These are phyloP conservation scores for Grifola frondosa DNA, from an alignment of 1,284 basidiomycete species.

Conservation along the genomic window DNA sequence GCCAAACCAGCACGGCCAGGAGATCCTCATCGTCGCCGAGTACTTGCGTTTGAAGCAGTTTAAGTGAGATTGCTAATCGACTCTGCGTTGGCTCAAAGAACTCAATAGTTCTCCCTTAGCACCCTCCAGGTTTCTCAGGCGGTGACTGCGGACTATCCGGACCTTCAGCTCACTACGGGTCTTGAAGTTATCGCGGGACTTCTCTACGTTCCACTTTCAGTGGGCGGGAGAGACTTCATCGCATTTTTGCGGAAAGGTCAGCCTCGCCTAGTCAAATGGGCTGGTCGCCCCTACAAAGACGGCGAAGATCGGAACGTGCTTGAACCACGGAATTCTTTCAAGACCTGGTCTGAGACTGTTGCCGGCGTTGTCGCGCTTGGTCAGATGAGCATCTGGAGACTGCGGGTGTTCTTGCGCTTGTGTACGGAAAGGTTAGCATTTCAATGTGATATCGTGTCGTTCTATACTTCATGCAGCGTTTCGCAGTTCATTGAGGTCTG, in stretches of 20 bases:
- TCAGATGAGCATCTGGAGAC: slow-evolving; percentile 89
- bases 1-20: slow-evolving; percentile 79
- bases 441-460: background rate
- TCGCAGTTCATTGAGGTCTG: slow-evolving; percentile 87
- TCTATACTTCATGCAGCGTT: background rate
- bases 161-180: slow-evolving; percentile 67
- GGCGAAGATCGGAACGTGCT: slow-evolving; percentile 41
- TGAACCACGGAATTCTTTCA: slow-evolving; percentile 81
- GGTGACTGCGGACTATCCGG: slow-evolving; percentile 73
- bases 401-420: slow-evolving; percentile 80
- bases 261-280: slow-evolving; percentile 73
- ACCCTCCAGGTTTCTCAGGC: slow-evolving; percentile 69
- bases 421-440: slow-evolving; percentile 67
- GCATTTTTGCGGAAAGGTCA: slow-evolving; percentile 83
- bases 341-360: slow-evolving; percentile 79
- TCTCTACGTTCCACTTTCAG: slow-evolving; percentile 76
- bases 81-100: too few species aligned
- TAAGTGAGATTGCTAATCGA: too few species aligned
- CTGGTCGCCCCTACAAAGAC: slow-evolving; percentile 71
- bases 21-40: slow-evolving; percentile 82
- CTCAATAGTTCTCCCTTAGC: slow-evolving; percentile 23
- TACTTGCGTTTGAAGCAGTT: slow-evolving; percentile 81
- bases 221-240: slow-evolving; percentile 76
- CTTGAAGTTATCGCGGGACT: slow-evolving; percentile 79
- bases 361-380: slow-evolving; percentile 77